Percentiles rank a stretch among this genome's conserved stretches.
phyloP scores from a whole-genome alignment of 768 basidiomycete genomes.

The Chlorophyllum brunneum region DNA sequence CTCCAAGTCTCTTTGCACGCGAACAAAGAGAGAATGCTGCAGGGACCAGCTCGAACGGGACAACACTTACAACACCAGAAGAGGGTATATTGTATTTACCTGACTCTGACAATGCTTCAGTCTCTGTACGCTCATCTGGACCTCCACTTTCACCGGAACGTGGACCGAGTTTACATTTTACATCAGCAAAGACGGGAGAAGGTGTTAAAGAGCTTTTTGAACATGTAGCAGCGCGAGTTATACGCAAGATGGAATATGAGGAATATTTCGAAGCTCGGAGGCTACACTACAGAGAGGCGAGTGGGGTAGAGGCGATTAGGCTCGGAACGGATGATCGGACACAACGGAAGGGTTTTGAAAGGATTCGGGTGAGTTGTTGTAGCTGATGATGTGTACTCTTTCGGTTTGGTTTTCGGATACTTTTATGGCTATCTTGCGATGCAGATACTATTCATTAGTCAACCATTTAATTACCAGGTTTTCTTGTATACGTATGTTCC shows the following conservation, averaged over 20 bases:
- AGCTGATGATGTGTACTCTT: not conserved
- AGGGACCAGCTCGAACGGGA: not conserved
- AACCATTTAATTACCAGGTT: too few species aligned
- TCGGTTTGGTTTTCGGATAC: not conserved
- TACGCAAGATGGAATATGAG: slow-evolving; percentile 63
- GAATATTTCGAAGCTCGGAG: slow-evolving; percentile 47
- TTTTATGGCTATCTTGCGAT: not conserved
- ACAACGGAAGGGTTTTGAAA: not conserved
- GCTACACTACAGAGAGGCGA: slow-evolving; percentile 36
- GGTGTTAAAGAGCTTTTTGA: slow-evolving; percentile 73
- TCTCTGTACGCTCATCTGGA: slow-evolving; percentile 15
- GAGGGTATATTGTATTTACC: not conserved
- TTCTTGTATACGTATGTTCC: too few species aligned
- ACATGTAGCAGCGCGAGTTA: slow-evolving; percentile 65
- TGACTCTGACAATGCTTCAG: not conserved
- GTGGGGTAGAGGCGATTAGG: slow-evolving; percentile 32
- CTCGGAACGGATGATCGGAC: slow-evolving; percentile 20
- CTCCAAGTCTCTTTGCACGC: slow-evolving; percentile 52
- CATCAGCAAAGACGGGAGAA: slow-evolving; percentile 75
- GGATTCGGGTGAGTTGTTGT: slow-evolving; percentile 13
- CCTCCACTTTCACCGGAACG: slow-evolving; percentile 34
- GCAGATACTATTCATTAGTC: not conserved
- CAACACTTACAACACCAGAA: not conserved
- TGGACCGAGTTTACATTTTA: slow-evolving; percentile 67
- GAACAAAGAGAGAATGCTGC: slow-evolving; percentile 17